phyloP scores from a whole-genome alignment of 192 early-diverging fungal species.

The Fimicolochytrium jonesii region DNA sequence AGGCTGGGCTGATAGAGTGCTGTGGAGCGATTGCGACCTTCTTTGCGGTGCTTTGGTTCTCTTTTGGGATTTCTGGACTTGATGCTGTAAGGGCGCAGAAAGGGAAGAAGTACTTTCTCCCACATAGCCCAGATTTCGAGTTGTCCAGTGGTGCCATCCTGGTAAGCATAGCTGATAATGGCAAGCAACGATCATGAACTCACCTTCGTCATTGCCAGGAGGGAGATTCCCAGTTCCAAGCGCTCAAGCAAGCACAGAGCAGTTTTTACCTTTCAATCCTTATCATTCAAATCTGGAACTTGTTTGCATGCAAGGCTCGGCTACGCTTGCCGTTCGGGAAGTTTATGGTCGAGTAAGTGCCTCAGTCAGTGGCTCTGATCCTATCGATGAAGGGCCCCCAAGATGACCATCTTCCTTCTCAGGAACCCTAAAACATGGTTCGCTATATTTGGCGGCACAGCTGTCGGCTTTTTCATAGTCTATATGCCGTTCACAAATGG shows the following conservation, averaged over 20 bases:
- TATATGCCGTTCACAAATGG: constrained; percentile 48
- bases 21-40: constrained; percentile 64
- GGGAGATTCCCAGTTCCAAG: constrained; percentile 57
- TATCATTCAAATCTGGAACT: constrained; percentile 88
- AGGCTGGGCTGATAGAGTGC: constrained; percentile 76
- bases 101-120: constrained; percentile 35
- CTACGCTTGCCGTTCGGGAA: constrained; percentile 71
- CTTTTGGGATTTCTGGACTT: constrained; percentile 60
- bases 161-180: constrained; percentile 26
- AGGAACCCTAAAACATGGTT: constrained; percentile 35
- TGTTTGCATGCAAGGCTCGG: constrained; percentile 88
- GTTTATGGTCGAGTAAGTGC: constrained; percentile 74
- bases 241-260: constrained; percentile 75
- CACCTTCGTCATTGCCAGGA: constrained; percentile 12
- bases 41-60: constrained; percentile 75
- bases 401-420: not conserved
- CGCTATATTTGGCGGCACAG: constrained; percentile 55
- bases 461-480: constrained; percentile 43
- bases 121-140: constrained; percentile 32
- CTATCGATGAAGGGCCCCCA: no score
- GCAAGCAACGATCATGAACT: not conserved
- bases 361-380: no score
- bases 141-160: constrained; percentile 29
- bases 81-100: constrained; percentile 47
- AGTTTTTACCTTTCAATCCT: constrained; percentile 72